A percentile compares a stretch with the other conserved stretches of the same genome.
phyloP scores from a whole-genome alignment of 2,329 filamentous ascomycete species.

The Pseudogymnoascus sp. region DNA sequence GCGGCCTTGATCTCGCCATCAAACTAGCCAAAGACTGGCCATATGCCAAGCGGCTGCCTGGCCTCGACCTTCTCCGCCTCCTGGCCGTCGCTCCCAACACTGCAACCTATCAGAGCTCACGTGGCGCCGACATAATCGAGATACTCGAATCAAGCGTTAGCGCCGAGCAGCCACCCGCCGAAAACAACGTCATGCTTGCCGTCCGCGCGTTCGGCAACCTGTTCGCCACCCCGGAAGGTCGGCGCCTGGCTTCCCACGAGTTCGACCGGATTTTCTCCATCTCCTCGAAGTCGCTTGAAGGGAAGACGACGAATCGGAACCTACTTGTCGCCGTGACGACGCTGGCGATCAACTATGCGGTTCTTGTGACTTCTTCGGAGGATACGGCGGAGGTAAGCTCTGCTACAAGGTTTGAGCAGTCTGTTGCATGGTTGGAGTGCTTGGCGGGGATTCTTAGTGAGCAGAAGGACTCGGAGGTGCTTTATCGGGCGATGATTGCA shows the following conservation, averaged over 20 bases:
- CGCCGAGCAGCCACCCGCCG: conserved; percentile 48
- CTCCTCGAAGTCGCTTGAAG: conserved; percentile 54
- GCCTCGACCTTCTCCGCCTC: conserved; percentile 80
- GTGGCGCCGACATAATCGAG: conserved; percentile 49
- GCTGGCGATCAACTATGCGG: conserved; percentile 74
- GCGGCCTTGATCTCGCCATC: conserved; percentile 55
- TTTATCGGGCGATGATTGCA: conserved; percentile 75
- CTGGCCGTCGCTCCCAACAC: conserved; percentile 60
- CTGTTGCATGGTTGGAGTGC: conserved; percentile 44
- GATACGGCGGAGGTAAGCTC: conserved; percentile 17
- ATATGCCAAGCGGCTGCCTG: conserved; percentile 68
- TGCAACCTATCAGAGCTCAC: conserved; percentile 49
- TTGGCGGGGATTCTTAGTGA: conserved; percentile 54
- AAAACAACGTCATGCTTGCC: conserved; percentile 84
- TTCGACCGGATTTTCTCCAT: conserved; percentile 41
- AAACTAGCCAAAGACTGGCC: conserved; percentile 75
- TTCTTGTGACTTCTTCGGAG: conserved; percentile 48
- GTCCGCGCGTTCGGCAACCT: conserved; percentile 75
- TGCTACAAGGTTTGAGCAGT: conserved; percentile 35
- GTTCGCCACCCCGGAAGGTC: conserved; percentile 67
- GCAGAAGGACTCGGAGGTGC: conserved; percentile 69
- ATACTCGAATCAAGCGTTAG: conserved; percentile 51
- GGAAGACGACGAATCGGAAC: conserved; percentile 65
- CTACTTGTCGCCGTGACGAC: conserved; percentile 76
- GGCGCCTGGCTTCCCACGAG: conserved; percentile 49